Base-by-base conservation (phyloP, 768 basidiomycete species). In the Butyriboletus loyo region DNA sequence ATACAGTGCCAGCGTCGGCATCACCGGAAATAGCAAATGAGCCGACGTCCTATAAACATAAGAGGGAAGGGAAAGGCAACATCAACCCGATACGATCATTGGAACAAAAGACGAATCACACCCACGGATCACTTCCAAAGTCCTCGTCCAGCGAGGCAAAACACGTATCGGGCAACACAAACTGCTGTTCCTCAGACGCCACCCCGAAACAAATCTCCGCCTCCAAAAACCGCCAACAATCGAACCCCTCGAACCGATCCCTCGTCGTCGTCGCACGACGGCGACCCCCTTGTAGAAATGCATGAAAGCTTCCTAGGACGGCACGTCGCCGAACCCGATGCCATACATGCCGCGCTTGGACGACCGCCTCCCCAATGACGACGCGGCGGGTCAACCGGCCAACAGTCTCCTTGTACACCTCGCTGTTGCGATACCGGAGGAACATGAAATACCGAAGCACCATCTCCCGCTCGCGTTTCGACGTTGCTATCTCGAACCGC, bases 151-250 rank as follows among this genome's bases (percentile, higher is more conserved):
- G 68, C 9, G 74, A 76, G 28, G 79, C 79, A 59, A 75, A 83
- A 58, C 80, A 83, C 24, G 72, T 68, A 47, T 82, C 80, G 1
- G 80, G 72, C 4, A 84, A 62, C 39, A 85, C 75, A 50, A 75
- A 85, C 58, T 85, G 82, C 36, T 83, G 79, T 22, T 76, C 77
- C 27, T 82, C 79, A 3, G 71, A 70, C 1, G 81, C 76, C 5
- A 83, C 57, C 2, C 83, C 83, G 30, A 85, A 66, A 55, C 76
- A 82, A 2, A 84, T 57, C 56, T 84, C 82, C 0, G 79, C 77
- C 14, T 73, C 70, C 38, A 72, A 68, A 21, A 80, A 68, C 14
- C 67, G 66, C 80, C 79, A 80, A 47, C 77, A 83, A 50, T 77
- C 77, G 7, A 65, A 55, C 14, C 49, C 57, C 28, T 66, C 56